Conservation (phyloP, 768 basidiomycete genomes). For the Rubroboletus pulcherrimus region DNA sequence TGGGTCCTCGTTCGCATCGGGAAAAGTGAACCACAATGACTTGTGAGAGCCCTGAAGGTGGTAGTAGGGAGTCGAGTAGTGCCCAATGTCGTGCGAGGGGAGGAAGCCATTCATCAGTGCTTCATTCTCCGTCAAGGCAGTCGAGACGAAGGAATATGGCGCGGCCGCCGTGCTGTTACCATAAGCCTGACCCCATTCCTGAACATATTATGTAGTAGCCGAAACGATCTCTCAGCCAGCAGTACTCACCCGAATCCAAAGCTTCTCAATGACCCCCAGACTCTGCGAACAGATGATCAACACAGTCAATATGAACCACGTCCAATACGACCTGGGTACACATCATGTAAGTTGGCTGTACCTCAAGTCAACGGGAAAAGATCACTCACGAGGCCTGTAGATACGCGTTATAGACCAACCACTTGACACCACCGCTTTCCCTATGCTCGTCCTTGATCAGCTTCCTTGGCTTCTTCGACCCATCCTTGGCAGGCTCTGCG, state of each 20-base stretch:
- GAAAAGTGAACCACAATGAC: conserved; percentile 28
- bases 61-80: conserved; percentile 15
- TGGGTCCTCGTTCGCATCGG: conserved; percentile 55
- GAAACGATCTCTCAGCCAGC: not conserved
- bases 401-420: conserved; percentile 66
- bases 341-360: not conserved
- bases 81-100: conserved; percentile 15
- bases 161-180: not conserved
- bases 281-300: conserved; percentile 25
- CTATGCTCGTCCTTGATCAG: conserved; percentile 79
- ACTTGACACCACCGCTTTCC: conserved; percentile 79
- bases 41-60: conserved; percentile 13
- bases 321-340: conserved; percentile 28
- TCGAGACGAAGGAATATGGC: conserved; percentile 20
- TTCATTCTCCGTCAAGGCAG: conserved; percentile 27
- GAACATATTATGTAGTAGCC: not conserved
- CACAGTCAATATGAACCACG: conserved; percentile 20
- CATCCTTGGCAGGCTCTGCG: not conserved
- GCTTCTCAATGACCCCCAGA: conserved; percentile 28
- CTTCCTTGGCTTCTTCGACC: conserved; percentile 61
- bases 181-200: conserved; percentile 32
- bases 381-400: conserved; percentile 58
- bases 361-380: not conserved
- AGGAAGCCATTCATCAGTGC: conserved; percentile 24
- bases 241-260: conserved; percentile 28